Evolutionary conservation across 2,329 filamentous ascomycete species (phyloP), one percentile per base, ranked within the genome.

Genomic region (Parasarocladium wereldwijsianum): DNA sequence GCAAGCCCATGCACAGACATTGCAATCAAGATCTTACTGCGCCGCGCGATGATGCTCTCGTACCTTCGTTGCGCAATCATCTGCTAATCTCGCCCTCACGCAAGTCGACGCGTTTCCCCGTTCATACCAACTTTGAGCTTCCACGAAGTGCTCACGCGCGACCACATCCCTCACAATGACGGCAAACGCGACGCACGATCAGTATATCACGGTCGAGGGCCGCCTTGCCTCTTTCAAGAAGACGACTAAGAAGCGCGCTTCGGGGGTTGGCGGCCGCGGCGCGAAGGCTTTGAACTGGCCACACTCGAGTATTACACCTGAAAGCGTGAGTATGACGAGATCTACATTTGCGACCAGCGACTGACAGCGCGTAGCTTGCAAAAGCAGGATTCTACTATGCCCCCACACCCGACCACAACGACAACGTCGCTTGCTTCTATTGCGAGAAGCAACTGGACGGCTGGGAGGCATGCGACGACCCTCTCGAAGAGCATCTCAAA

Each of bases 311-410:
- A 54, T 52, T 24, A 36, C 42, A 19, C 41, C 45, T 8, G 45
- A 43, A 26, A 52, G 49, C 33, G 46, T 51, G 45, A 32, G 44
- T 31, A 12, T n/a, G n/a, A 15, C 16, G 25, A 28, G 13, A n/a
- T 8, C 7, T 21, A 21, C 29, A 28, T 10, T 20, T 36, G 30
- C 17, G 38, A 27, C 18, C 26, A 7, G 16, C 21, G 26, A 32
- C 40, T 50, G 31, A 55, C 40, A n/a, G 5, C 5, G 17, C 24
- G 27, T 47, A 93, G 80, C 76, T 98, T 43, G 87, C 90, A 4
- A 74, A 71, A 46, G 87, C 90, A 33, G 90, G 90, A 21, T 93
- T 98, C 58, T 90, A 78, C 57, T 96, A 83, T 57, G 70, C 76
- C 36, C 87, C 90, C 2, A 72, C 70, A 10, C 63, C 70, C 30